Percentiles rank a stretch among this genome's conserved stretches.
Conservation (phyloP, 2,329 filamentous ascomycete genomes). For the Pseudocercospora vitis region DNA sequence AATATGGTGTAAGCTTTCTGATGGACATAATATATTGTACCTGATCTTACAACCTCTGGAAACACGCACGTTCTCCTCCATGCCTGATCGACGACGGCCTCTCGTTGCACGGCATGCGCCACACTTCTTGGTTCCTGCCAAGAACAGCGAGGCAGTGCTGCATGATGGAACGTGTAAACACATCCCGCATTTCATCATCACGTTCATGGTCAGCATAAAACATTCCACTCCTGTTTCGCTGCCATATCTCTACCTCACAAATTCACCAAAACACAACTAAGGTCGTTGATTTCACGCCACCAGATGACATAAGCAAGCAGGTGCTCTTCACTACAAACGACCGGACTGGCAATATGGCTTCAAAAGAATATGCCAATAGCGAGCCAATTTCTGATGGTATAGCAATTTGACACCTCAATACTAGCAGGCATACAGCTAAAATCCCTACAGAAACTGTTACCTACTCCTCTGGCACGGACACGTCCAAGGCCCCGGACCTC, state of each 20-base stretch:
- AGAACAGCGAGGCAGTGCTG: constrained; percentile 2
- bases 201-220: constrained; percentile 12
- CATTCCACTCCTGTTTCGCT: constrained; percentile 4
- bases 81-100: too few relatives aligned
- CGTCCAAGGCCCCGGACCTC: constrained; percentile 60
- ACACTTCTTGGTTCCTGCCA: constrained; percentile 10
- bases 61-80: too few relatives aligned
- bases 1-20: too few relatives aligned
- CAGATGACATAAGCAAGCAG: background rate
- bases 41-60: too few relatives aligned
- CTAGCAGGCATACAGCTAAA: background rate
- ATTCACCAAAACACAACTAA: background rate
- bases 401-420: background rate
- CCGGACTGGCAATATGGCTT: background rate
- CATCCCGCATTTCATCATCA: constrained; percentile 6
- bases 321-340: background rate
- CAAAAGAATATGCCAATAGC: background rate
- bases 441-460: constrained; percentile 27
- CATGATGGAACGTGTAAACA: background rate
- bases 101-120: too few relatives aligned
- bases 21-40: too few relatives aligned
- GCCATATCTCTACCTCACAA: background rate
- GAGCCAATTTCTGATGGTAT: background rate
- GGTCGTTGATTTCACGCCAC: background rate
- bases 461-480: constrained; percentile 21